These are phyloP conservation scores for Plectosphaerella sp. DNA, from an alignment of 2,329 filamentous ascomycete genomes.

Conservation along the genomic window DNA sequence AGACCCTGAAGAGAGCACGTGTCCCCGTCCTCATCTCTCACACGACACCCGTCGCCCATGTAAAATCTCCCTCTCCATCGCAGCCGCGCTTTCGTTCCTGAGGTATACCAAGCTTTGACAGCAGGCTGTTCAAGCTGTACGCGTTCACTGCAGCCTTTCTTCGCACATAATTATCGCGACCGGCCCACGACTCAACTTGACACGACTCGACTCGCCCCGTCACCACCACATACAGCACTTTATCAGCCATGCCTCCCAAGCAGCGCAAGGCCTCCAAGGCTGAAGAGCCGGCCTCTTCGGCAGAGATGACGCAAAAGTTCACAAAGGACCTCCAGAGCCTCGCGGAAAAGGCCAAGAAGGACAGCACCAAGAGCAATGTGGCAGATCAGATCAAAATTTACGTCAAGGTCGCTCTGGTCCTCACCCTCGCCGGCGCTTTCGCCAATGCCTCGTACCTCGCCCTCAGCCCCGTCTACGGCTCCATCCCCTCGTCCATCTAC, in stretches of 20 bases:
- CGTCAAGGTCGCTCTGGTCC: slow-evolving; percentile 34
- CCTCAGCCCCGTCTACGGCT: slow-evolving; percentile 84
- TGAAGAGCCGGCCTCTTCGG: slow-evolving; percentile 14
- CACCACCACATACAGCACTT: slow-evolving; percentile 1
- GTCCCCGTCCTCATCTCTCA: slow-evolving; percentile 1
- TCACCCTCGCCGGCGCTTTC: slow-evolving; percentile 56
- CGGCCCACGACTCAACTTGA: no score
- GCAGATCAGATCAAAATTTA: slow-evolving; percentile 30
- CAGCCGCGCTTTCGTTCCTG: not conserved
- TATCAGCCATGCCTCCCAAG: slow-evolving; percentile 9
- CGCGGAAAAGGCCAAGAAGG: slow-evolving; percentile 35
- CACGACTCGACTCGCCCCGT: not conserved
- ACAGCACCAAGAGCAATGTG: slow-evolving; percentile 22
- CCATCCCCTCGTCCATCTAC: slow-evolving; percentile 69
- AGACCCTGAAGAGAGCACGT: slow-evolving; percentile 1
- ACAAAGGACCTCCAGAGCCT: slow-evolving; percentile 50
- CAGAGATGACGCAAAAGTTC: slow-evolving; percentile 46
- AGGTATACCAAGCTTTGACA: slow-evolving; percentile 4
- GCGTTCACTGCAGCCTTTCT: not conserved
- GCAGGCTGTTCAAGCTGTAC: slow-evolving; percentile 10
- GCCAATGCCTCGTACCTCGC: slow-evolving; percentile 70
- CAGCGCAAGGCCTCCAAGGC: slow-evolving; percentile 2
- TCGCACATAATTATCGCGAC: not conserved
- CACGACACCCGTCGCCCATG: not conserved
- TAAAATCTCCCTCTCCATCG: not conserved